phyloP scores from a whole-genome alignment of 345 rosid genomes.

The Gossypium mustelinum region DNA sequence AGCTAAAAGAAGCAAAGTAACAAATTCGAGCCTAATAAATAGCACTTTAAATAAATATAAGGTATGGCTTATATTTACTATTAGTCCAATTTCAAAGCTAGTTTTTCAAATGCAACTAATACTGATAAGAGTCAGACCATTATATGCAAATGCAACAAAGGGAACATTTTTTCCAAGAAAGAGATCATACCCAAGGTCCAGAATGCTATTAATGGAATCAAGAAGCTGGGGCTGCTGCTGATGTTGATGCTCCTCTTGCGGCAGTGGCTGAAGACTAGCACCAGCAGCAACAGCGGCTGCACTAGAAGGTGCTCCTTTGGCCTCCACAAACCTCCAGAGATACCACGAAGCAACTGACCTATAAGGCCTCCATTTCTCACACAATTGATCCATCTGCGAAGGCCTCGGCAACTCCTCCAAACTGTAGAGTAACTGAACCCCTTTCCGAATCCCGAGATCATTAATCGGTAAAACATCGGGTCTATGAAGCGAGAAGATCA shows the following conservation, averaged over 20 bases:
- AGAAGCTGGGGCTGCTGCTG: constrained; percentile 50
- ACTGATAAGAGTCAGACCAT: background rate
- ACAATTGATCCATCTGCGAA: constrained; percentile 79
- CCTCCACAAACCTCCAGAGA: constrained; percentile 78
- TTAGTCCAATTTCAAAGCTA: background rate
- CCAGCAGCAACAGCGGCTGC: constrained; percentile 53
- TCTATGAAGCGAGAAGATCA: constrained; percentile 92
- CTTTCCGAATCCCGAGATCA: constrained; percentile 82
- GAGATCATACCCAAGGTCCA: constrained; percentile 66
- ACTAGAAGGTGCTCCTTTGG: constrained; percentile 61
- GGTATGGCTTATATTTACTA: background rate
- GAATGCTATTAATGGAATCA: constrained; percentile 80
- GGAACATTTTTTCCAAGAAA: constrained; percentile 22
- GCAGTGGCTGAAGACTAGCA: constrained; percentile 46
- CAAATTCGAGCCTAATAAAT: background rate
- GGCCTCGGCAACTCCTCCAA: constrained; percentile 91
- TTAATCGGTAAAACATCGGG: constrained; percentile 93
- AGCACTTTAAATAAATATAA: background rate
- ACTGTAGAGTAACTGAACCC: constrained; percentile 71
- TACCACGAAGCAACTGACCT: constrained; percentile 93
- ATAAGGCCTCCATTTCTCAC: constrained; percentile 95
- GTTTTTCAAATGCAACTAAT: background rate
- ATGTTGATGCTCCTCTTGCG: constrained; percentile 39
- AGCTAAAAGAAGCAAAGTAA: background rate
- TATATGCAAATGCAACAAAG: background rate